Conservation (phyloP, 2,329 filamentous ascomycete species). For the Ophiostoma pallidulum region DNA sequence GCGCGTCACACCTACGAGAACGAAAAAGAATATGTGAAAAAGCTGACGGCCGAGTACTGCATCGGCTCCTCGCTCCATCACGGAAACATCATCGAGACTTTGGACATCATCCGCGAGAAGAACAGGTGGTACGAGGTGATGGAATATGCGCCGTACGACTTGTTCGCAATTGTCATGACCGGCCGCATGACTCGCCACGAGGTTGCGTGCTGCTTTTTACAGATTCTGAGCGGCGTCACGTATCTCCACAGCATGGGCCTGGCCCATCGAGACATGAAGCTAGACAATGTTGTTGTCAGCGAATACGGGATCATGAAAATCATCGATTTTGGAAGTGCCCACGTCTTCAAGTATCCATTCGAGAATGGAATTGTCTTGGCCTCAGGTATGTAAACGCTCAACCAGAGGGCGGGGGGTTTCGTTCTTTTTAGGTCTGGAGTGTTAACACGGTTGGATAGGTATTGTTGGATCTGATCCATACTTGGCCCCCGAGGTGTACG, state of each 20-base stretch:
- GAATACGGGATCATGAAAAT: constrained; percentile 98
- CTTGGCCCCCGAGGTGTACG: constrained; percentile 92
- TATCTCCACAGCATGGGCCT: constrained; percentile 93
- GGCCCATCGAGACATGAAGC: constrained; percentile 87
- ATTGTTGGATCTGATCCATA: constrained; percentile 85
- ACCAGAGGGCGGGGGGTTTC: too few relatives aligned
- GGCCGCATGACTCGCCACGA: constrained; percentile 93
- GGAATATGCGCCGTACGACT: constrained; percentile 93
- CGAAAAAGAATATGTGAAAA: constrained; percentile 94
- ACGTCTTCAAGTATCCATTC: constrained; percentile 95
- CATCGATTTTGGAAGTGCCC: constrained; percentile 96
- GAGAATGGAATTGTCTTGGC: constrained; percentile 78
- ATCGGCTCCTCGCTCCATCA: constrained; percentile 95
- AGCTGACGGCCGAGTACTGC: constrained; percentile 96
- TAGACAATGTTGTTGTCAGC: constrained; percentile 97
- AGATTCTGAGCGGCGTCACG: constrained; percentile 88
- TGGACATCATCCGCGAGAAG: constrained; percentile 93
- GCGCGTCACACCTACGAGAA: constrained; percentile 87
- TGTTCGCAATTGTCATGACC: constrained; percentile 98
- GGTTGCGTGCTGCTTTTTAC: constrained; percentile 81
- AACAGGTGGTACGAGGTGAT: constrained; percentile 96
- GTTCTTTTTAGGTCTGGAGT: not conserved
- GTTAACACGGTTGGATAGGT: constrained; percentile 27
- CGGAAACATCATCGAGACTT: constrained; percentile 94
- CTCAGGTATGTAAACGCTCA: constrained; percentile 54